Base-by-base conservation (phyloP, 2,329 filamentous ascomycete species). In the Colletotrichum truncatum region DNA sequence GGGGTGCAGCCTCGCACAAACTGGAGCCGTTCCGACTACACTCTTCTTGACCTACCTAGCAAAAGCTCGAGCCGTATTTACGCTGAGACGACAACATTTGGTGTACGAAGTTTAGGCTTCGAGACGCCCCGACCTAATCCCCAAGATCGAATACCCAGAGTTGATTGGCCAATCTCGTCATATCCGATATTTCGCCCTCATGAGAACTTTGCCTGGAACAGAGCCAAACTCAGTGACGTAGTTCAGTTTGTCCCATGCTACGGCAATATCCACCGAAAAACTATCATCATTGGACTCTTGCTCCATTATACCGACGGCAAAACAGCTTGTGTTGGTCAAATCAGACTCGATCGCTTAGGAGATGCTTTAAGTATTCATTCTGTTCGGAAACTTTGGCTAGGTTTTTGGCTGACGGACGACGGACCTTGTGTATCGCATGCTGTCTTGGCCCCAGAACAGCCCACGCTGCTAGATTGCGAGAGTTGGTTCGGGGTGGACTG, bases 401-500 rank as follows among this genome's bases (percentile, higher is more conserved):
- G 55, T 2, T 51, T 51, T 23, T 49, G 23, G 30, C 21, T 51
- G n/a, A 30, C 32, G n/a, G 23, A 30, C 2, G 10, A 32, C 4
- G 34, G 55, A 9, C 43, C 55, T 25, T 32, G 23, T 11, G 12
- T 58, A n/a, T 18, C 14, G 3, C 21, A 18, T 14, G 16, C 11
- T 10, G 25, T 28, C 32, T 41, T 58, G 23, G 16, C 23, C 14
- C n/a, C 6, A 49, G 21, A 58, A 12, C 30, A 49, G 10, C 55
- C 55, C 4, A 32, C 16, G 6, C 30, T 30, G 3, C 21, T 6
- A 23, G 23, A 12, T 41, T 32, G 34, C 16, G 43, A 41, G 1
- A 32, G 11, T 41, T 58, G 43, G 55, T 58, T 41, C 16, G 43
- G 10, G 55, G 55, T 49, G 25, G 43, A 41, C 23, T 58, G 43